Percentiles rank a stretch among this genome's conserved stretches.
Conservation (phyloP, 139 green algal genomes). For the Ostreobium quekettii region DNA sequence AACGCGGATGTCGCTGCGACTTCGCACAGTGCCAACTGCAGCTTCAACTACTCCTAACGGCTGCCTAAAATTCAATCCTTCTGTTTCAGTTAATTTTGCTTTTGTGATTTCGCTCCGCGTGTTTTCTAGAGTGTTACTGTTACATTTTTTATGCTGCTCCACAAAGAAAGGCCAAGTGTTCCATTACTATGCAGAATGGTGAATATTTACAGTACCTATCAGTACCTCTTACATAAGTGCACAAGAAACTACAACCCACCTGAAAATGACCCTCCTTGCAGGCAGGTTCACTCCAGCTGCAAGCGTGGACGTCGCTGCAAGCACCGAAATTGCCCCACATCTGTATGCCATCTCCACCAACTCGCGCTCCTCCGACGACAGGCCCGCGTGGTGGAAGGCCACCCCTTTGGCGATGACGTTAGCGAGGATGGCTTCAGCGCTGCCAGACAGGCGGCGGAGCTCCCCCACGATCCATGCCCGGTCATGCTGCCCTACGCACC, state of each 20-base stretch:
- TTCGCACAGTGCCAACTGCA: slow-evolving; percentile 66
- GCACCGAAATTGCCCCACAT: slow-evolving; percentile 60
- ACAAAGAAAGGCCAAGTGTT: too few species aligned
- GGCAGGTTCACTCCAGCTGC: slow-evolving; percentile 86
- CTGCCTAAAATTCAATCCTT: too few species aligned
- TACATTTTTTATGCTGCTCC: too few species aligned
- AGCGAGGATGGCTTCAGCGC: not conserved
- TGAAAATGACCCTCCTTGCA: slow-evolving; percentile 78
- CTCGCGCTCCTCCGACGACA: slow-evolving; percentile 49
- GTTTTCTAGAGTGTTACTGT: too few species aligned
- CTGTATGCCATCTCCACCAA: slow-evolving; percentile 75
- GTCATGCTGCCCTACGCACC: not conserved
- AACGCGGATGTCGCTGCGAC: slow-evolving; percentile 89
- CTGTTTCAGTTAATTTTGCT: too few species aligned
- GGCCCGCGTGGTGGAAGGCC: slow-evolving; percentile 71
- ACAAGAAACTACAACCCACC: not conserved
- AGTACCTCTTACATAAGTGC: not conserved
- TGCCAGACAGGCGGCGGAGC: slow-evolving; percentile 19
- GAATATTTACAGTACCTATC: too few species aligned
- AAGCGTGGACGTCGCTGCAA: slow-evolving; percentile 89
- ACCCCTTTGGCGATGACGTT: slow-evolving; percentile 45
- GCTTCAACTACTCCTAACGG: too few species aligned
- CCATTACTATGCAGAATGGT: too few species aligned
- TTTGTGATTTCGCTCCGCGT: too few species aligned
- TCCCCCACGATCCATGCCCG: slow-evolving; percentile 28